Conservation (phyloP, 1,284 basidiomycete genomes). For the Wallemia ichthyophaga region DNA sequence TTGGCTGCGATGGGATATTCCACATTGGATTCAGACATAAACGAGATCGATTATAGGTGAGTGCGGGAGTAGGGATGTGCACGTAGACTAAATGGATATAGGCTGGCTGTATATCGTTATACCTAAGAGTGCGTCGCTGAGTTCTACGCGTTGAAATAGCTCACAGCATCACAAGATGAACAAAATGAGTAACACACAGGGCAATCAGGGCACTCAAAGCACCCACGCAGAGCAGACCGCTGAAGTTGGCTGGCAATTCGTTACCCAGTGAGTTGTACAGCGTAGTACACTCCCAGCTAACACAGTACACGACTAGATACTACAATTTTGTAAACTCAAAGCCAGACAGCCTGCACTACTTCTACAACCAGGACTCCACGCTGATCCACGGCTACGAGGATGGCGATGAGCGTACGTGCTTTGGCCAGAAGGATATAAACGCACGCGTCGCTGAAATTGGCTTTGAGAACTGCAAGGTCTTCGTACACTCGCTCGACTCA, state of each 20-base stretch:
- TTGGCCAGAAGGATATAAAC: conserved; percentile 96
- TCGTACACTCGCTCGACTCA: conserved; percentile 78
- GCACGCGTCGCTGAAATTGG: conserved; percentile 75
- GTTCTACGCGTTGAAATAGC: no score
- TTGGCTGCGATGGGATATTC: no score
- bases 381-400: conserved; percentile 89
- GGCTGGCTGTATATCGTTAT: not conserved
- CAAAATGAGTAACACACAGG: not conserved
- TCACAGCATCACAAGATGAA: no score
- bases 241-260: not conserved
- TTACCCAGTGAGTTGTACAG: not conserved
- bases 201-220: not conserved
- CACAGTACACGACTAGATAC: no score
- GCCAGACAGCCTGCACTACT: conserved; percentile 83
- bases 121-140: not conserved
- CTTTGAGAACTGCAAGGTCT: conserved; percentile 91
- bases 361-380: conserved; percentile 93
- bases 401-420: conserved; percentile 58
- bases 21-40: not conserved
- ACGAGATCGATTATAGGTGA: not conserved
- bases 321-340: conserved; percentile 90
- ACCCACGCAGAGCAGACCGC: not conserved
- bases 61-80: not conserved
- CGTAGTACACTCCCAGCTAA: no score
- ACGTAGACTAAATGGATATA: not conserved